Base-by-base conservation (phyloP, 306 rosid genomes). In the Mimosa pudica region DNA sequence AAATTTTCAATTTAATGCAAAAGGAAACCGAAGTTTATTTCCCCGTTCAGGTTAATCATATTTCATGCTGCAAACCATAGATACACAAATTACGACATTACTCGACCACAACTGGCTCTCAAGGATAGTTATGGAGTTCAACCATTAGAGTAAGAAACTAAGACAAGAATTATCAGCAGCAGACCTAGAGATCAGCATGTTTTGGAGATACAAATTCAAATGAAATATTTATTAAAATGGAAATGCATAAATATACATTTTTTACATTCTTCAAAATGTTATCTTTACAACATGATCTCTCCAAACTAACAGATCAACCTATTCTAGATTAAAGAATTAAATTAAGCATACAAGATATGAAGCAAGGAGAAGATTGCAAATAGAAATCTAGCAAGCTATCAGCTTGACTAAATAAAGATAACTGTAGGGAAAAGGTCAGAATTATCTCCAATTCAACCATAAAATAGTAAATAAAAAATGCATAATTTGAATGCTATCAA, bases 401-500 rank as follows among this genome's bases (percentile, higher is more conserved):
- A 82, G 76, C 32, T 32, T 49, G 57, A 17, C 46, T 42, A 68
- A 64, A 47, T 75, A 62, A 73, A 30, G 61, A 65, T 24, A 30
- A 46, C 76, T 17, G 60, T 18, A 70, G 36, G 8, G 35, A 0
- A 13, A 47, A 70, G 35, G 61, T 63, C 58, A 52, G 51, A 61
- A 67, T 57, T 71, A 78, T 33, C 33, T 36, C 69, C 54, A 30
- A 14, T 11, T 44, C 32, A 79, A 49, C 54, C 32, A 70, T 73
- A 70, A 52, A 70, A 77, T 49, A 17, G 55, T 70, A 52, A 67
- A 8, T 8, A 61, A 74, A 65, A 75, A 66, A 79, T 60, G 14
- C 38, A 68, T 75, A 55, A 81, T 35, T 49, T 74, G 18, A 49
- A 73, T 60, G 57, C 42, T 77, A 64, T 6, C 16, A 64, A 73